Conservation (phyloP, 345 rosid genomes). For the Arabidopsis thaliana region DNA sequence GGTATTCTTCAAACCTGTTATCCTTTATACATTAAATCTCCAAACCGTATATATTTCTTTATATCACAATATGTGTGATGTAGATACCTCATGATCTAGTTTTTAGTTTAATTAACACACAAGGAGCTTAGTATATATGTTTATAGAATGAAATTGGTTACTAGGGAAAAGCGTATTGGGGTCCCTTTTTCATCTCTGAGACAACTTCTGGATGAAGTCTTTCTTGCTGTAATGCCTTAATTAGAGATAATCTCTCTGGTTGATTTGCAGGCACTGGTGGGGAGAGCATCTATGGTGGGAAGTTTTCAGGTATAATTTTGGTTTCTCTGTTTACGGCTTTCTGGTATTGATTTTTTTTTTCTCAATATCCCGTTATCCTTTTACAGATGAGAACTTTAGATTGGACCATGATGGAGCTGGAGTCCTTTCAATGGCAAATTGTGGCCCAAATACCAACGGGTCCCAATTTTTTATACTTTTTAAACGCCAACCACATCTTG, state of each 20-base stretch:
- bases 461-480: slow-evolving; percentile 95
- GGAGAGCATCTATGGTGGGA: slow-evolving; percentile 97
- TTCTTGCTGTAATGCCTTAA: slow-evolving; percentile 1
- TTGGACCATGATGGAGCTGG: slow-evolving; percentile 83
- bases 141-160: neutral
- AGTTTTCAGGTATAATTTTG: slow-evolving; percentile 73
- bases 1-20: slow-evolving; percentile 54
- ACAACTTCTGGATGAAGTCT: neutral
- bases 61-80: slow-evolving; percentile 8
- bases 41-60: slow-evolving; percentile 7
- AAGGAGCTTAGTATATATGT: neutral
- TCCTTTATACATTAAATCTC: neutral
- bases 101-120: slow-evolving; percentile 6
- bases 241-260: slow-evolving; percentile 44
- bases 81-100: slow-evolving; percentile 8
- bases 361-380: slow-evolving; percentile 5
- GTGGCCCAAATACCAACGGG: slow-evolving; percentile 92
- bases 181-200: neutral
- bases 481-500: slow-evolving; percentile 83
- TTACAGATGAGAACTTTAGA: slow-evolving; percentile 89
- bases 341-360: neutral
- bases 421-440: slow-evolving; percentile 93
- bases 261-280: slow-evolving; percentile 99
- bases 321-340: slow-evolving; percentile 19
- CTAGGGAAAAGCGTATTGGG: neutral